Percentiles rank a stretch among this genome's conserved stretches.
Evolutionary conservation across 148 eudicot species (phyloP).

Genomic region (Amaranthus palmeri): DNA sequence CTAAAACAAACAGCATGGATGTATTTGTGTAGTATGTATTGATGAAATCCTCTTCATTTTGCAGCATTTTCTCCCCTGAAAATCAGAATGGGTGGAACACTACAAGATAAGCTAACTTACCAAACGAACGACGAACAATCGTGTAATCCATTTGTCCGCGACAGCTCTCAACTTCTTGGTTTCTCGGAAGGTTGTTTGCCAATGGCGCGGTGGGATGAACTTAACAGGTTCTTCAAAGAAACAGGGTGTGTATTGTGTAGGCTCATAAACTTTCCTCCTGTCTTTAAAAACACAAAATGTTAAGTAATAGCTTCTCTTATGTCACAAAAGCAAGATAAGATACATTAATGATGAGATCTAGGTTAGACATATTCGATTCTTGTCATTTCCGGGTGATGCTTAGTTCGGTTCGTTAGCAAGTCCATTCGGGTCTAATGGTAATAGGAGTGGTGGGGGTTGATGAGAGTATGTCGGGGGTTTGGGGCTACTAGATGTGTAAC

Average conservation of each 20-base stretch:
- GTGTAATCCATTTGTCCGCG: constrained; percentile 35
- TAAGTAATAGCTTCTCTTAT: no score
- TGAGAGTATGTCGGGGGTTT: no score
- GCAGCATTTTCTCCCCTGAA: constrained; percentile 70
- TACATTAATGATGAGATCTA: no score
- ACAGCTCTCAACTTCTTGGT: constrained; percentile 34
- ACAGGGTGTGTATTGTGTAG: constrained; percentile 37
- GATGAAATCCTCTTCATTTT: constrained; percentile 2
- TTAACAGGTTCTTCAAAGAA: constrained; percentile 51
- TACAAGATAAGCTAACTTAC: constrained; percentile 57
- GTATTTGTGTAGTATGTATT: neutral
- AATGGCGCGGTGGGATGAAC: constrained; percentile 59
- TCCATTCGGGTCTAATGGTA: no score
- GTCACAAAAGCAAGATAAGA: no score
- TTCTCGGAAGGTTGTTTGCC: constrained; percentile 61
- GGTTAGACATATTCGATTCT: no score
- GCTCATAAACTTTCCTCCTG: neutral
- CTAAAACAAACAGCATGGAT: neutral
- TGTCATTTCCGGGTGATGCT: no score
- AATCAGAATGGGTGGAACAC: constrained; percentile 74
- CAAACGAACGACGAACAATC: constrained; percentile 36
- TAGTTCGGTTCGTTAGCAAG: no score
- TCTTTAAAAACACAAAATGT: no score
- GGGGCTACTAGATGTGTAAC: no score
- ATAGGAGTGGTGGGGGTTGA: no score